phyloP scores from a whole-genome alignment of 352 stramenopile species.

The Thraustotheca clavata region DNA sequence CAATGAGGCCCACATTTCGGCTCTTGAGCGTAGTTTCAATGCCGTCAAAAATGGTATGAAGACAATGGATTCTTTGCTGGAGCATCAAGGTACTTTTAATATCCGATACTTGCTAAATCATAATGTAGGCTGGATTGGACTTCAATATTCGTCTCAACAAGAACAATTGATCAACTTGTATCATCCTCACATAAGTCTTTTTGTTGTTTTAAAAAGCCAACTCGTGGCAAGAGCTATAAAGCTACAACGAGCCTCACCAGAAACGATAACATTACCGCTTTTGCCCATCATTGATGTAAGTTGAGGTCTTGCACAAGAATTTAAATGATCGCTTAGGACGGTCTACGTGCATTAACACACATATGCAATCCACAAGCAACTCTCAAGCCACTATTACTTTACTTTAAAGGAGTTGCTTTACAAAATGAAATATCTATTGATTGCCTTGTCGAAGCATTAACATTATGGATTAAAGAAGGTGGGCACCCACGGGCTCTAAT shows the following conservation, averaged over 20 bases:
- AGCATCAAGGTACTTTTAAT: neutral
- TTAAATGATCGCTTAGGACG: slow-evolving; percentile 12
- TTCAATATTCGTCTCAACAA: neutral
- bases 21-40: neutral
- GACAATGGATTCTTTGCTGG: neutral
- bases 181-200: neutral
- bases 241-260: neutral
- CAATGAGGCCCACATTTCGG: neutral
- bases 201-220: neutral
- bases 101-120: neutral
- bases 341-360: neutral
- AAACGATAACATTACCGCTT: neutral
- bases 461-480: slow-evolving; percentile 12
- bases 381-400: slow-evolving; percentile 1
- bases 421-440: neutral
- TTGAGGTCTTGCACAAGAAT: too few relatives aligned
- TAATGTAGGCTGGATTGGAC: slow-evolving; percentile 16
- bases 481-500: slow-evolving; percentile 7
- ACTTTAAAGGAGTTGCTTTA: slow-evolving; percentile 7
- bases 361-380: neutral
- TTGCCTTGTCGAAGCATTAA: neutral
- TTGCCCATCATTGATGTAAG: neutral
- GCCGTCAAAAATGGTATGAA: neutral
- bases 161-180: slow-evolving; percentile 4
- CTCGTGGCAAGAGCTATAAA: neutral